phyloP scores from a whole-genome alignment of 306 rosid genomes.

The Benincasa hispida region DNA sequence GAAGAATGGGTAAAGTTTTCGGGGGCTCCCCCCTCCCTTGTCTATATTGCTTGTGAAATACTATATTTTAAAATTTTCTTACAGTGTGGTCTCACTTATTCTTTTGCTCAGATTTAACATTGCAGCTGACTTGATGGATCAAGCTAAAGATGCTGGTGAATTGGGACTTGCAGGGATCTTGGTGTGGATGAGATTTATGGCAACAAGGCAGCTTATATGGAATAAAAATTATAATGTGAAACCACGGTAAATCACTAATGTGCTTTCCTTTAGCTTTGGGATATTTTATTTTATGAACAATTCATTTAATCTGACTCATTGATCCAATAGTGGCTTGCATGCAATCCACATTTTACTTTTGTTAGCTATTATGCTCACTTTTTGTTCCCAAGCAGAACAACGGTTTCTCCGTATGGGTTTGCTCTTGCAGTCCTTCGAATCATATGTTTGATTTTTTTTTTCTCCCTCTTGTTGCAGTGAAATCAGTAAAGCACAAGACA shows the following conservation, averaged over 20 bases:
- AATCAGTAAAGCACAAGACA: conserved; percentile 92
- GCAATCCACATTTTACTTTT: not conserved
- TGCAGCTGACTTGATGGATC: conserved; percentile 70
- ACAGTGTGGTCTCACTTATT: conserved; percentile 1
- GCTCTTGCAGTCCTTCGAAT: not conserved
- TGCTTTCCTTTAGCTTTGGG: not conserved
- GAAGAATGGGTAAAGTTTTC: not conserved
- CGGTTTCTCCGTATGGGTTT: not conserved
- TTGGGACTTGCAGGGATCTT: conserved; percentile 74
- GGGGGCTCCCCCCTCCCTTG: not conserved
- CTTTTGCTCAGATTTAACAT: conserved; percentile 67
- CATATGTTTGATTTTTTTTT: not conserved
- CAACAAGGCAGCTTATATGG: conserved; percentile 95
- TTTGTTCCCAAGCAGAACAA: not conserved
- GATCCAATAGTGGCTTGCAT: not conserved
- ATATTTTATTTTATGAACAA: not conserved
- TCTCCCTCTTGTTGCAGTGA: conserved; percentile 45
- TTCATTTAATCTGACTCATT: not conserved
- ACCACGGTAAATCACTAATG: conserved; percentile 57
- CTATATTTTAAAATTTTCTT: not conserved
- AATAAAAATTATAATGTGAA: conserved; percentile 98
- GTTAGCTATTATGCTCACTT: not conserved
- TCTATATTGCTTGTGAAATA: not conserved
- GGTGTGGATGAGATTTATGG: conserved; percentile 99
- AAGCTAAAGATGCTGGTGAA: conserved; percentile 70